Evolutionary conservation across 1,139 yeast species (phyloP), one percentile per base, ranked within the genome.

Genomic region (Hanseniaspora sp.): DNA sequence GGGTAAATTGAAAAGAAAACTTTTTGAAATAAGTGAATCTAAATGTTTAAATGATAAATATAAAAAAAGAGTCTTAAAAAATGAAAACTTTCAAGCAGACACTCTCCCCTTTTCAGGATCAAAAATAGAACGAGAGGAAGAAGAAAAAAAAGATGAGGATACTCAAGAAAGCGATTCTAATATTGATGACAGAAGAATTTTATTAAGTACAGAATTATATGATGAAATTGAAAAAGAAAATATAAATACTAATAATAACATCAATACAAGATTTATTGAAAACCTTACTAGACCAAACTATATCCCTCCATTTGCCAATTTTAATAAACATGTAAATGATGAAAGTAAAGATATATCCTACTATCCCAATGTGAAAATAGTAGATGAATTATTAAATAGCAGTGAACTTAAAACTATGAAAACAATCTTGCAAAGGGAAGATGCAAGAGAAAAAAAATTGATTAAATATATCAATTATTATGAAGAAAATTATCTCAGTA

Each of bases 371-470:
- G 23, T 40, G 3, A 4, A 18, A 42, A 33, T 48, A 15, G 40
- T 40, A 5, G 53, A 48, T 42, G 45, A 48, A 30, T 17, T 48
- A 3, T 13, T 48, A 12, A 29, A 30, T 12, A 5, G 1, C 5
- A 28, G 13, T 13, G 11, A 23, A 28, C 5, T 5, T 1, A 12
- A 9, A 34, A 28, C 35, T 12, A 37, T 33, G n/a, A 37, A 37
- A 15, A 49, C 47, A 46, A 33, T 33, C 1, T 48, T 48, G 18
- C 13, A 23, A 8, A 35, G 13, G 18, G 53, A 49, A 37, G 34
- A 49, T n/a, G 11, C 11, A 7, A 43, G 53, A 38, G 39, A 40
- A 18, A 49, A 35, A 15, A 49, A 49, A 15, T 23, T 49, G 5
- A n/a, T 17, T 2, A 30, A 13, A 6, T 49, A 29, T 31, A 4